Percentiles rank a stretch among this genome's conserved stretches.
Evolutionary conservation across 257 asterid genomes (phyloP).

Genomic region (Fraxinus pennsylvanica): DNA sequence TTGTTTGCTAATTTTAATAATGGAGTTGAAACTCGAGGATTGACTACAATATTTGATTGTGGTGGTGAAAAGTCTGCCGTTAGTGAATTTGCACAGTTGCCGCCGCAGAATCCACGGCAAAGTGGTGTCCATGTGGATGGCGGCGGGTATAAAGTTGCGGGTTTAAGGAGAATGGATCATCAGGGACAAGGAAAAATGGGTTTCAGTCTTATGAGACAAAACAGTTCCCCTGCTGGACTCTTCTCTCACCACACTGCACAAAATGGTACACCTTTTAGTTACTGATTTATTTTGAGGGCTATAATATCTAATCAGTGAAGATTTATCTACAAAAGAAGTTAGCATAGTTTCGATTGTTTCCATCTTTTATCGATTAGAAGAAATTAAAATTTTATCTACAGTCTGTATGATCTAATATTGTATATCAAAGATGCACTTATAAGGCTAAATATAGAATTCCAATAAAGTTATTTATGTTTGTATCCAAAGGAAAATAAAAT

Average conservation of each 20-base stretch:
- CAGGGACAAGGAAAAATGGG: slow-evolving; percentile 39
- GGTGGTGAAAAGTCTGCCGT: slow-evolving; percentile 14
- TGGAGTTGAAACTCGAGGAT: slow-evolving; percentile 37
- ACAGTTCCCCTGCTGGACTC: slow-evolving; percentile 73
- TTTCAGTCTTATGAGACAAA: slow-evolving; percentile 58
- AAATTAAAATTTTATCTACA: not conserved
- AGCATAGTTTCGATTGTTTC: slow-evolving; percentile 4
- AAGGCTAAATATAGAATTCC: slow-evolving; percentile 9
- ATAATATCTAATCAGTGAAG: not conserved
- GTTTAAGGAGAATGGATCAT: slow-evolving; percentile 39
- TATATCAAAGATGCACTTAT: no score
- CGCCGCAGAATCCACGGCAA: slow-evolving; percentile 74
- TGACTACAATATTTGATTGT: slow-evolving; percentile 42
- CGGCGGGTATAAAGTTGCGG: slow-evolving; percentile 35
- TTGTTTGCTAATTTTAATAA: slow-evolving; percentile 38
- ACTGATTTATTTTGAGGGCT: not conserved
- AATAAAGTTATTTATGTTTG: not conserved
- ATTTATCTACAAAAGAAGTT: not conserved
- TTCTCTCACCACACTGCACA: slow-evolving; percentile 54
- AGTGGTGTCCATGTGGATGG: slow-evolving; percentile 28
- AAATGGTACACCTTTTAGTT: slow-evolving; percentile 46
- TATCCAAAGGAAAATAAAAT: not conserved
- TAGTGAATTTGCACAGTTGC: slow-evolving; percentile 49
- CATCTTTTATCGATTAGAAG: not conserved
- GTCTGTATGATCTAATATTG: no score